Percentiles rank a stretch among this genome's conserved stretches.
Evolutionary conservation across 2,329 filamentous ascomycete genomes (phyloP).

Genomic region (Leptoxyphium fumago): DNA sequence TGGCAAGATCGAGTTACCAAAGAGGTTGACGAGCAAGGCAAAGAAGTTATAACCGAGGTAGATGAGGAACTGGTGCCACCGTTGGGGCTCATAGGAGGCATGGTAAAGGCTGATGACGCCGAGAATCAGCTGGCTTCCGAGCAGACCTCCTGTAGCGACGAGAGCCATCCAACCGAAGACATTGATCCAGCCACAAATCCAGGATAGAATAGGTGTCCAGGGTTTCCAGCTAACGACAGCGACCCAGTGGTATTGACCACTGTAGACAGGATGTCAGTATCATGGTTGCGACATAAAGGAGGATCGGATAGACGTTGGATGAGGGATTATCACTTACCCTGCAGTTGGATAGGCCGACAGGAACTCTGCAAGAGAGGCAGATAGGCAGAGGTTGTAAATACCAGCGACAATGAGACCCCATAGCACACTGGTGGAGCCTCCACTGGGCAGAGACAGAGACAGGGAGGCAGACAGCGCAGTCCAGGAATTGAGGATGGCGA

Average conservation of each 20-base stretch:
- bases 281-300: background rate
- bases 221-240: slow-evolving; percentile 43
- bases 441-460: slow-evolving; percentile 47
- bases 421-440: slow-evolving; percentile 51
- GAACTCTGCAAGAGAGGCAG: slow-evolving; percentile 53
- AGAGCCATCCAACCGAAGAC: slow-evolving; percentile 51
- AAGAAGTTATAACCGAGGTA: slow-evolving; percentile 46
- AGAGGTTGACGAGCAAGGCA: slow-evolving; percentile 48
- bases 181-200: slow-evolving; percentile 55
- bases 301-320: background rate
- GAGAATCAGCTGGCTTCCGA: slow-evolving; percentile 48
- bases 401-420: slow-evolving; percentile 44
- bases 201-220: slow-evolving; percentile 46
- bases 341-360: slow-evolving; percentile 46
- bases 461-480: slow-evolving; percentile 41
- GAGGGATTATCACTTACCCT: slow-evolving; percentile 1
- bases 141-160: slow-evolving; percentile 48
- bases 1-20: slow-evolving; percentile 44
- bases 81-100: slow-evolving; percentile 37
- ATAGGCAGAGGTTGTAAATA: slow-evolving; percentile 51
- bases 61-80: slow-evolving; percentile 57
- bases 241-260: slow-evolving; percentile 54
- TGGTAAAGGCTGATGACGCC: slow-evolving; percentile 46
- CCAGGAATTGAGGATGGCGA: slow-evolving; percentile 45
- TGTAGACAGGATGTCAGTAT: background rate